Base-by-base conservation (phyloP, 352 stramenopile species). In the Phytophthora sansomeana region DNA sequence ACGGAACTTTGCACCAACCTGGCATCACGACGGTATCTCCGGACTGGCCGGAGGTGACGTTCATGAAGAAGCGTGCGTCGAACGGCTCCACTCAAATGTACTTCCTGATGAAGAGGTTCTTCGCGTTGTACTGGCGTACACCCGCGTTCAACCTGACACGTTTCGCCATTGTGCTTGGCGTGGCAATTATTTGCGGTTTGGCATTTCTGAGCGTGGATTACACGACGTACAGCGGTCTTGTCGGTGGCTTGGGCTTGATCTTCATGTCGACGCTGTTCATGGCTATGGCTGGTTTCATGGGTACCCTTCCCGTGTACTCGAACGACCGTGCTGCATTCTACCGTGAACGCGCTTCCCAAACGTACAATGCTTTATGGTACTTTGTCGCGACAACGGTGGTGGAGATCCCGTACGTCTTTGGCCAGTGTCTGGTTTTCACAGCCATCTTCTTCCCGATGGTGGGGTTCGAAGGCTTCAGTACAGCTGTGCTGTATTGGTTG, bases 251-350 rank as follows among this genome's bases (percentile, higher is more conserved):
- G 5, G 36, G 36, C 14, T 43, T 93, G 6, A 81, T 94, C 26
- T 97, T 92, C 64, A 72, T 87, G 9, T 74, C 79, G 1, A 83
- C 86, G 11, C 35, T 90, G 48, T 96, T 96, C 55, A 74, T 86
- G 28, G 72, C 65, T 24, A 72, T 92, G 33, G 83, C 87, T 16
- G 74, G 71, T 38, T 82, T 95, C 42, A 74, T 90, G 35, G 81
- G 67, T 0, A 75, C 84, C 4, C 58, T 48, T 59, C 66, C 48
- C 19, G 35, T 56, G 14, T 56, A 53, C 95, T 13, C 74, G 80
- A 24, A 58, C 89, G 14, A 84, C 90, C 47, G 73, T 69, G 52
- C n/a, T n/a, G n/a, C n/a, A n/a, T n/a, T n/a, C n/a, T n/a, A n/a
- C n/a, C n/a, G n/a, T n/a, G n/a, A n/a, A n/a, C n/a, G n/a, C n/a